Conservation (phyloP, 495 filamentous ascomycete genomes). For the Neurospora hispaniola region DNA sequence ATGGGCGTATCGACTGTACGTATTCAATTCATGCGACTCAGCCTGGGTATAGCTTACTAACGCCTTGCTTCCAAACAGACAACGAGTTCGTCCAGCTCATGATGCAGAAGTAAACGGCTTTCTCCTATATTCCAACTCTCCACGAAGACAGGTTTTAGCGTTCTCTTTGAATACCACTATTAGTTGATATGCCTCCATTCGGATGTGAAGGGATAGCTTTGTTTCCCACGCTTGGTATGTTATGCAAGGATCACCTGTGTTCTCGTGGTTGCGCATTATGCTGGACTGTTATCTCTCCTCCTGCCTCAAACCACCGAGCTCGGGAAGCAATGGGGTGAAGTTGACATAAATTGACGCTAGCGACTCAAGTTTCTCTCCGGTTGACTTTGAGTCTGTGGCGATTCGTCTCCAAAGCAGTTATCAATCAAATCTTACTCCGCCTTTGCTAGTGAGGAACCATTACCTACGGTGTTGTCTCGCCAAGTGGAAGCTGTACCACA, state of each 20-base stretch:
- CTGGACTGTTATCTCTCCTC: background rate
- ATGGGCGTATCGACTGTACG: slow-evolving; percentile 91
- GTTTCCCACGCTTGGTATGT: background rate
- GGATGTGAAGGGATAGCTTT: background rate
- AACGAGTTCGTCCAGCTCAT: slow-evolving; percentile 99
- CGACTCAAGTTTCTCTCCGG: background rate
- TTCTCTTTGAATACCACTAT: background rate
- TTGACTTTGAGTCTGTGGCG: background rate
- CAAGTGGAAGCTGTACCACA: background rate
- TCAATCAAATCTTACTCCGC: background rate
- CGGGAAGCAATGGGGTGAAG: background rate
- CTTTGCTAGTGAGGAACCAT: background rate
- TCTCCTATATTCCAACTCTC: background rate
- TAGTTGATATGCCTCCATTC: background rate
- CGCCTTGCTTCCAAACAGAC: slow-evolving; percentile 43
- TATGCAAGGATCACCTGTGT: background rate
- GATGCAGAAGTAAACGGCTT: slow-evolving; percentile 87
- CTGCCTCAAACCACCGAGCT: background rate
- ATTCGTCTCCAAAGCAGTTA: background rate
- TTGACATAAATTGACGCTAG: background rate
- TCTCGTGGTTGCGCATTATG: background rate
- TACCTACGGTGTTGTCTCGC: background rate
- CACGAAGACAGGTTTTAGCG: background rate
- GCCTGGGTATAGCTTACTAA: slow-evolving; percentile 23
- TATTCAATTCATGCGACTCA: background rate